A percentile compares a stretch with the other conserved stretches of the same genome.
These are phyloP conservation scores for Fagopyrum homotropicum DNA, from an alignment of 148 eudicot genomes.

Conservation along the genomic window DNA sequence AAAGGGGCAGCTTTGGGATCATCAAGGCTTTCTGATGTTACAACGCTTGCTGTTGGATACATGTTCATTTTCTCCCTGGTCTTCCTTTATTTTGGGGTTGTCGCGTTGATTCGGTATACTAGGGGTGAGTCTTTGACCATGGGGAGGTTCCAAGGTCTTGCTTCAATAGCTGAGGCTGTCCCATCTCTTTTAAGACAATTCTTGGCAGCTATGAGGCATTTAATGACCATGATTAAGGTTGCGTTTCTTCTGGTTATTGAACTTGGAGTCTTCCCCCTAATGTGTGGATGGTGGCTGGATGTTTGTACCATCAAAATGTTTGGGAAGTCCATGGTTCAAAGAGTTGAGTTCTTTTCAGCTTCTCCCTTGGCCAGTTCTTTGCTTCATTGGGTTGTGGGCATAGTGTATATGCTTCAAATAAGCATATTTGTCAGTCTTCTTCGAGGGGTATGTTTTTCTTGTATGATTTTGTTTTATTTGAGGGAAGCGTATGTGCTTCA, in stretches of 20 bases:
- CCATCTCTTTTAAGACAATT: constrained; percentile 85
- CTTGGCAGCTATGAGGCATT: constrained; percentile 83
- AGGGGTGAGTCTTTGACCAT: constrained; percentile 82
- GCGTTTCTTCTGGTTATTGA: constrained; percentile 94
- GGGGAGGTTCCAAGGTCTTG: constrained; percentile 87
- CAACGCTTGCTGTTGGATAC: constrained; percentile 94
- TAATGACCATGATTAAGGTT: constrained; percentile 93
- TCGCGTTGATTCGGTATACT: constrained; percentile 72
- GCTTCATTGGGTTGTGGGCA: constrained; percentile 96
- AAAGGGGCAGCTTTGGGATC: constrained; percentile 59
- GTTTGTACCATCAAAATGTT: constrained; percentile 91
- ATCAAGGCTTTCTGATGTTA: constrained; percentile 82
- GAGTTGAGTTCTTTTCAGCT: constrained; percentile 79
- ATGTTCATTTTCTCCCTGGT: constrained; percentile 73
- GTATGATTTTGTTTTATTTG: background rate
- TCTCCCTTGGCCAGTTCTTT: constrained; percentile 89
- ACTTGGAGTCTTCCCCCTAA: constrained; percentile 91
- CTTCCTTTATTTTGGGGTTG: constrained; percentile 68
- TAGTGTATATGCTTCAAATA: constrained; percentile 88
- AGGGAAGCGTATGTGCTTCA: background rate
- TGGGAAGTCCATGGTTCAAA: constrained; percentile 76
- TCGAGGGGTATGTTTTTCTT: constrained; percentile 66
- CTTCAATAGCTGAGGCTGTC: constrained; percentile 75
- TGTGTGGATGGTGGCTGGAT: constrained; percentile 99
- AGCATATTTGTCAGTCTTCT: constrained; percentile 96